Evolutionary conservation across 495 filamentous ascomycete genomes (phyloP).

Genomic region (Haplographium delicatum): DNA sequence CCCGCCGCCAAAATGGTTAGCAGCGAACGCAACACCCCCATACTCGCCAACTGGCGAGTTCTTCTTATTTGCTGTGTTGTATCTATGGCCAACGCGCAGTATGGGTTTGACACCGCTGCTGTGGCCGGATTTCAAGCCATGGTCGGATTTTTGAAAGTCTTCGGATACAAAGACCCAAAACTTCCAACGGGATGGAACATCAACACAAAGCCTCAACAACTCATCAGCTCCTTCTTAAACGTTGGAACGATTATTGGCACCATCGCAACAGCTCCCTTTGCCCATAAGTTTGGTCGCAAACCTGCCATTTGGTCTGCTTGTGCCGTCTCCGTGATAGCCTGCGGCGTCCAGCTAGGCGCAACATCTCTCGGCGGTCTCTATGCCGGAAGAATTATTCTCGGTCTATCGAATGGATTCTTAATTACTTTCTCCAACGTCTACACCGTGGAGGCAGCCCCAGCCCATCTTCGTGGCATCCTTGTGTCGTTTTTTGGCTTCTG

Average conservation of each 20-base stretch:
- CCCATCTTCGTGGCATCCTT: slow-evolving; percentile 5
- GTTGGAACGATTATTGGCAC: slow-evolving; percentile 54
- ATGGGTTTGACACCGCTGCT: slow-evolving; percentile 4
- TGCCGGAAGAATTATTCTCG: slow-evolving; percentile 49
- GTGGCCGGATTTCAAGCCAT: slow-evolving; percentile 50
- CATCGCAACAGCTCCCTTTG: slow-evolving; percentile 45
- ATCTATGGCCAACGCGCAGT: not conserved
- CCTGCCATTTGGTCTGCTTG: slow-evolving; percentile 44
- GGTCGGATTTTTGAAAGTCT: slow-evolving; percentile 44
- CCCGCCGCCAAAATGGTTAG: not conserved
- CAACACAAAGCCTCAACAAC: slow-evolving; percentile 44
- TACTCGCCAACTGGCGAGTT: not conserved
- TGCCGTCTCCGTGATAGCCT: slow-evolving; percentile 41
- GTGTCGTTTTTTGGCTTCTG: slow-evolving; percentile 27
- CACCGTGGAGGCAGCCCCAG: slow-evolving; percentile 36
- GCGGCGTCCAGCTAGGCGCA: slow-evolving; percentile 51
- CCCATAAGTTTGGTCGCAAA: slow-evolving; percentile 42
- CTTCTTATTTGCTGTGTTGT: not conserved
- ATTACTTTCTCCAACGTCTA: slow-evolving; percentile 58
- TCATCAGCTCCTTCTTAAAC: slow-evolving; percentile 53
- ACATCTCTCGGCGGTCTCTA: slow-evolving; percentile 47
- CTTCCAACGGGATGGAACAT: slow-evolving; percentile 50
- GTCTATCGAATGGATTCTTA: slow-evolving; percentile 50
- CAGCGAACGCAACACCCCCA: not conserved
- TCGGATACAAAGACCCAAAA: slow-evolving; percentile 34